Evolutionary conservation across 2,329 filamentous ascomycete species (phyloP).

Genomic region (Lachnellula subtilissima): DNA sequence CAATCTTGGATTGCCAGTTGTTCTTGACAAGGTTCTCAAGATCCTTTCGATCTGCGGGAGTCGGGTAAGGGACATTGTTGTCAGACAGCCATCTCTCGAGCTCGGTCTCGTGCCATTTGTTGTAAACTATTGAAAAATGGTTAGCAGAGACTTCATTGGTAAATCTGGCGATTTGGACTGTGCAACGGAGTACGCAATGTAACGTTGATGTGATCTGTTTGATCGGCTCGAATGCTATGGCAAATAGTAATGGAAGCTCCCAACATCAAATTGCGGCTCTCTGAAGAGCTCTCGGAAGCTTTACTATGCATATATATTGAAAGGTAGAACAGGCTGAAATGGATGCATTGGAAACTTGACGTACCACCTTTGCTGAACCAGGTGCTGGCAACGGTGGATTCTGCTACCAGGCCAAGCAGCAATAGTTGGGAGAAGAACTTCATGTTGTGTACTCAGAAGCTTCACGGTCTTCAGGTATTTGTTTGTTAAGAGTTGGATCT

Average conservation of each 20-base stretch:
- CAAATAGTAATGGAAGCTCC: background rate
- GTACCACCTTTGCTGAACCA: constrained; percentile 86
- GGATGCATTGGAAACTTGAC: constrained; percentile 31
- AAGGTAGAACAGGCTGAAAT: constrained; percentile 5
- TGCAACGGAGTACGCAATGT: background rate
- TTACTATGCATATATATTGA: background rate
- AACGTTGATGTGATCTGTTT: background rate
- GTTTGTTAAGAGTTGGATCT: background rate
- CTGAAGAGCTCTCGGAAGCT: constrained; percentile 9
- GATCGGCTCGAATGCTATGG: background rate
- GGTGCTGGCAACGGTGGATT: constrained; percentile 65
- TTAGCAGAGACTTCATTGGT: constrained; percentile 18
- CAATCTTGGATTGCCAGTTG: constrained; percentile 80
- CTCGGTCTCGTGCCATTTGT: constrained; percentile 98
- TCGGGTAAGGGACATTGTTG: constrained; percentile 86
- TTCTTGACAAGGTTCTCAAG: constrained; percentile 85
- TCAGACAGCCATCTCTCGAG: constrained; percentile 95
- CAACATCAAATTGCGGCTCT: background rate
- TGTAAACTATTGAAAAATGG: constrained; percentile 64
- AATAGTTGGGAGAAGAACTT: constrained; percentile 69
- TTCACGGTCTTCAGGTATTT: background rate
- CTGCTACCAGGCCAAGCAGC: constrained; percentile 66
- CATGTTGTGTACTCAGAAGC: constrained; percentile 49
- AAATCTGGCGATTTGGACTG: background rate
- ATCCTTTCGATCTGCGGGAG: constrained; percentile 84